A percentile compares a stretch with the other conserved stretches of the same genome.
Evolutionary conservation across 352 stramenopile genomes (phyloP).

Genomic region (Blastocystis sp.): DNA sequence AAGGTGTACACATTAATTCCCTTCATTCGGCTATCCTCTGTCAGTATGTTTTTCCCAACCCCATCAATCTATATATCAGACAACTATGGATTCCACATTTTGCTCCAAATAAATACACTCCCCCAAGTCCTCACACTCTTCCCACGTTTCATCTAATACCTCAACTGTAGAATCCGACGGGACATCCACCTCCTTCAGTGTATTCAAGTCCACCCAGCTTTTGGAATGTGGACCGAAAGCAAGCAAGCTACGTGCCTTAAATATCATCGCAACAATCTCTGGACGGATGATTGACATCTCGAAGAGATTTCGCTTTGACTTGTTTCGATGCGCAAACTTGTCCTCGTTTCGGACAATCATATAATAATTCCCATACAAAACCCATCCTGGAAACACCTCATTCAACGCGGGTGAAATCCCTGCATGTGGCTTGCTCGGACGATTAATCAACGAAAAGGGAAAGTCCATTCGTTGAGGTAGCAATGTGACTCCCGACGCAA

Average conservation of each 20-base stretch:
- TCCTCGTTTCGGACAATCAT: conserved; percentile 78
- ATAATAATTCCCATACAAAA: conserved; percentile 80
- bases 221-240: not conserved
- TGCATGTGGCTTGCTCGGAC: conserved; percentile 64
- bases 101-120: conserved; percentile 13
- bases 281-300: conserved; percentile 70
- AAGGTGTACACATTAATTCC: not conserved
- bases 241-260: conserved; percentile 64
- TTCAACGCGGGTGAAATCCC: conserved; percentile 58
- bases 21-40: not conserved
- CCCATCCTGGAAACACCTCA: conserved; percentile 72
- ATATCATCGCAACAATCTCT: conserved; percentile 75
- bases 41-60: conserved; percentile 40
- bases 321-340: conserved; percentile 70
- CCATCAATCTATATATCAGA: not conserved
- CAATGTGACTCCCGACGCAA: conserved; percentile 82
- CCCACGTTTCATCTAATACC: not conserved
- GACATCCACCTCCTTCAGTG: not conserved
- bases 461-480: conserved; percentile 77
- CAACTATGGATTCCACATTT: not conserved
- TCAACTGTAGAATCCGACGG: not conserved
- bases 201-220: conserved; percentile 2
- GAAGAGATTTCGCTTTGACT: conserved; percentile 70
- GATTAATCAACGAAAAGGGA: conserved; percentile 73
- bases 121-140: not conserved